Base-by-base conservation (phyloP, 192 early-diverging fungal species). In the Coemansia pectinata region DNA sequence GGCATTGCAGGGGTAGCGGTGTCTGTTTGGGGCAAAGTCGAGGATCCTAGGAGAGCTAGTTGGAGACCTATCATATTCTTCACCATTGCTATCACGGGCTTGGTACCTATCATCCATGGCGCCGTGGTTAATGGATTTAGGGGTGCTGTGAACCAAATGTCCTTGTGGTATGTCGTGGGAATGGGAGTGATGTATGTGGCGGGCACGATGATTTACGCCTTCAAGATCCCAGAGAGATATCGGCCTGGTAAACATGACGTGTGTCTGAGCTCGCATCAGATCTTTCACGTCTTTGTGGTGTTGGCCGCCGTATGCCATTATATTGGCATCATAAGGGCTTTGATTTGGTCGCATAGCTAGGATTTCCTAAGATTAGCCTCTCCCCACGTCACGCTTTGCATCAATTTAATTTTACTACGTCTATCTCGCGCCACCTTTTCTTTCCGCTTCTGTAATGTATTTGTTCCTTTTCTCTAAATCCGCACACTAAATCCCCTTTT, bases 251-350 rank as follows among this genome's bases (percentile, higher is more conserved):
- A 82, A 65, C 92, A 93, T 71, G 88, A 96, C 63, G 83, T 90
- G 50, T 88, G 86, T 75, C 86, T 92, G 74, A 86, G 85, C 71
- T 94, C 92, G 23, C 96, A 96, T 70, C 96, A 98, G 85, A 95
- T 98, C 41, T 98, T 95, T 63, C 96, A 98, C 66, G 34, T 93
- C 3, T 88, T 91, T 71, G 94, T 96, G 3, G 86, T 96, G 4
- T 45, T 88, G 4, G 96, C 92, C 8, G 90, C 92, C 17, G 11
- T 89, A 2, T 71, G 81, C 57, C 94, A 95, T 62, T 94, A 91
- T 63, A 63, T 88, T 57, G 93, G 91, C n/a, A 86, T 93, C 8
- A 85, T 87, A 23, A 76, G 84, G 50, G 88, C 89, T 0, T 65
- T 85, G 38, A 33, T 27, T 4, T 85, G 68, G 73, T 71, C 69